These are phyloP conservation scores for Eremothecium sinecaudum DNA, from an alignment of 1,139 yeast species.

Conservation along the genomic window DNA sequence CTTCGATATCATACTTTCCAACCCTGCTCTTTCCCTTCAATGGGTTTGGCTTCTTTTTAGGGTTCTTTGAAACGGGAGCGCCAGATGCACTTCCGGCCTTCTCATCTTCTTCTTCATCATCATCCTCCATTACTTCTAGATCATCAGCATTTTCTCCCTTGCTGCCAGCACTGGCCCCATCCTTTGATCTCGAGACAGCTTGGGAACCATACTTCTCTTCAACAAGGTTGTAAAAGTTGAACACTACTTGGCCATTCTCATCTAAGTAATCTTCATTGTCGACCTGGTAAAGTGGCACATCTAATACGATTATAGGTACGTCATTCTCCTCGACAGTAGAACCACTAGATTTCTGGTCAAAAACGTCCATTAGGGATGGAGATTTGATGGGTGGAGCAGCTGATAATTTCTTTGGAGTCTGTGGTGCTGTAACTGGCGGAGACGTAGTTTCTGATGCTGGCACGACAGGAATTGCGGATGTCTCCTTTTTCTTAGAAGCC, in stretches of 20 bases:
- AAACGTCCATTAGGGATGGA: slow-evolving; percentile 19
- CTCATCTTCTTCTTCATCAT: slow-evolving; percentile 32
- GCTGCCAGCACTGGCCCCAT: slow-evolving; percentile 49
- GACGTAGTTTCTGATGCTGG: slow-evolving; percentile 19
- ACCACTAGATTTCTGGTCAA: slow-evolving; percentile 23
- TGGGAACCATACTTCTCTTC: slow-evolving; percentile 52
- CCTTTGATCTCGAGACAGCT: slow-evolving; percentile 72
- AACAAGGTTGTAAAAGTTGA: slow-evolving; percentile 70
- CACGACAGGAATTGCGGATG: slow-evolving; percentile 19
- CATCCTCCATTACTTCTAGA: slow-evolving; percentile 41
- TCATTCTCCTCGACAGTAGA: slow-evolving; percentile 29
- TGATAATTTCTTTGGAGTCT: slow-evolving; percentile 18
- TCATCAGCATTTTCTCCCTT: slow-evolving; percentile 52
- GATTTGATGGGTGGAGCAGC: slow-evolving; percentile 28
- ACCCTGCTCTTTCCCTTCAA: slow-evolving; percentile 55
- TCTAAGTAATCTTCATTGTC: slow-evolving; percentile 39
- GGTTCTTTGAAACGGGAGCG: slow-evolving; percentile 19
- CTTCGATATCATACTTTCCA: slow-evolving; percentile 86
- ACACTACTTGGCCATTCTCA: slow-evolving; percentile 61
- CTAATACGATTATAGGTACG: slow-evolving; percentile 43
- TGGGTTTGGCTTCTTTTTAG: slow-evolving; percentile 32
- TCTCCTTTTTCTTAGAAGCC: slow-evolving; percentile 14
- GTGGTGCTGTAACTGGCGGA: slow-evolving; percentile 11
- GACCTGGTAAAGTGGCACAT: slow-evolving; percentile 44
- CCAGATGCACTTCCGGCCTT: slow-evolving; percentile 21